Evolutionary conservation across 768 basidiomycete genomes (phyloP), one percentile per base, ranked within the genome.

Genomic region (Boletus sensibilis): DNA sequence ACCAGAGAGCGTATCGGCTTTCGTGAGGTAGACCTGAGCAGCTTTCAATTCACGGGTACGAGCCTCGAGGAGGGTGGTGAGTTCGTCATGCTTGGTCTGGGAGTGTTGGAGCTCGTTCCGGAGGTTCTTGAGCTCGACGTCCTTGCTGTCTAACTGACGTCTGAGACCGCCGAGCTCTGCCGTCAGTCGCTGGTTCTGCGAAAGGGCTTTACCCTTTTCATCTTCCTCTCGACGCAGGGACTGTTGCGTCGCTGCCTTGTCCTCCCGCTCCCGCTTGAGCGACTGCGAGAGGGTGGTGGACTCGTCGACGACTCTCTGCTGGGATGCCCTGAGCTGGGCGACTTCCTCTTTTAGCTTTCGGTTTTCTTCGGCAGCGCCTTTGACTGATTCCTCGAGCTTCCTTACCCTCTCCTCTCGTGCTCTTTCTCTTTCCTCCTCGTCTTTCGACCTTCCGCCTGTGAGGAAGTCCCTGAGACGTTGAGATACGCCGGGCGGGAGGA

Each of bases 21-120:
- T 79, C 2, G 74, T 75, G 64, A 81, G 64, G 62, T 77, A 82
- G 10, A 70, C 64, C 49, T 79, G 77, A 0, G 75, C 75, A 0
- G 69, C 73, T n/a, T 72, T 73, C 8, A 81, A 58, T 57, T 82
- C 79, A 7, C 66, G 66, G 6, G 70, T 76, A 13, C 71, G 70
- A 0, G 72, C 60, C 16, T 73, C 68, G 52, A 72, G 70, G 58
- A 72, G 70, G 1, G 68, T 48, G 27, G 70, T 56, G 57, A 70
- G 64, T 10, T 72, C 70, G 53, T 64, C 57, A 20, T 63, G 70
- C 42, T 66, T 65, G 0, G 63, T 60, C 43, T 59, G 65, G 11
- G 63, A 23, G 18, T 66, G 68, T 7, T 64, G 64, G 29, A 70
- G 58, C 50, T 73, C 72, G 55, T 64, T 66, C 13, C 55, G 63